These are phyloP conservation scores for Misopates orontium DNA, from an alignment of 257 asterid species.

Conservation along the genomic window DNA sequence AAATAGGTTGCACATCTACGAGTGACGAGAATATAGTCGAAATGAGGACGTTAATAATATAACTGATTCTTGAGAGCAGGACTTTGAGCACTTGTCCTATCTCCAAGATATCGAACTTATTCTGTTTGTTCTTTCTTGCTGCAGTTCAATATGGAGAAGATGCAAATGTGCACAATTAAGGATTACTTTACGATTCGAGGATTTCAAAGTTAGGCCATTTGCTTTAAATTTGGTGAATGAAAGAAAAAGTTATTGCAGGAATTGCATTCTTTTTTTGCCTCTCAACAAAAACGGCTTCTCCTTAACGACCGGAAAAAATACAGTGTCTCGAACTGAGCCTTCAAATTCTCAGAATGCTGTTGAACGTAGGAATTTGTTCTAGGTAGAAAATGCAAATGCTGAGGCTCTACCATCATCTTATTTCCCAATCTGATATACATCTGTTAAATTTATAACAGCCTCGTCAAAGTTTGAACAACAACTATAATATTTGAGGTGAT, in stretches of 20 bases:
- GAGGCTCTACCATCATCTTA: no score
- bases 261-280: not conserved
- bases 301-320: not conserved
- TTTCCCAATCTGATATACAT: no score
- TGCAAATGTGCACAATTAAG: slow-evolving; percentile 74
- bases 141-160: slow-evolving; percentile 94
- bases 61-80: not conserved
- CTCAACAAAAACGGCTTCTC: not conserved
- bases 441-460: no score
- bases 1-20: no score
- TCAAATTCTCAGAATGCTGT: not conserved
- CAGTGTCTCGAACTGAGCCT: not conserved
- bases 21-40: no score
- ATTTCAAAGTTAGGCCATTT: not conserved
- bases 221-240: no score
- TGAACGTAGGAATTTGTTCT: not conserved
- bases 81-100: not conserved
- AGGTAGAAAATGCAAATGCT: no score
- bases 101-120: slow-evolving; percentile 17
- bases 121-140: slow-evolving; percentile 9
- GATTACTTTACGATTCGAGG: slow-evolving; percentile 78
- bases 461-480: no score
- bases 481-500: no score
- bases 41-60: no score
- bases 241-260: not conserved